These are phyloP conservation scores for Gaeumannomyces sp. DNA, from an alignment of 2,329 filamentous ascomycete genomes.

Conservation along the genomic window DNA sequence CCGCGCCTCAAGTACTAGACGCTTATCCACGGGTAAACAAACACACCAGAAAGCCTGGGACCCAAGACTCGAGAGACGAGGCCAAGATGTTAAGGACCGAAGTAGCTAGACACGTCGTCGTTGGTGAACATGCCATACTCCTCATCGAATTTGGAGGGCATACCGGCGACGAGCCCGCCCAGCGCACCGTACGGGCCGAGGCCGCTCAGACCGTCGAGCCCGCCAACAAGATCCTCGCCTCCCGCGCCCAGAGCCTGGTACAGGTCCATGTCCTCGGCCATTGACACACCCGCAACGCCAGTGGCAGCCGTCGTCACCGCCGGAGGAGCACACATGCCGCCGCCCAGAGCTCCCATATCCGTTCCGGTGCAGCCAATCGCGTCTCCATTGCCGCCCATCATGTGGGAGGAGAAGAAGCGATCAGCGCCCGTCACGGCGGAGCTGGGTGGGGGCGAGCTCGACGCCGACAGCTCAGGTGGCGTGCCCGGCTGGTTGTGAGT, in stretches of 20 bases:
- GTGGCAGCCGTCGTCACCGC: constrained; percentile 15
- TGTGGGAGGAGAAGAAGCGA: constrained; percentile 36
- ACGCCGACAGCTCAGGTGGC: constrained; percentile 54
- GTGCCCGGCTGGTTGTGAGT: constrained; percentile 33
- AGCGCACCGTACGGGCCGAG: neutral
- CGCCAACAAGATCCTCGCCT: constrained; percentile 35
- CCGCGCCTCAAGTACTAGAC: neutral
- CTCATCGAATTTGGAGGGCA: constrained; percentile 49
- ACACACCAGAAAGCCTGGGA: neutral
- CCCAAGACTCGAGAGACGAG: neutral
- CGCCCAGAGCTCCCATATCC: neutral
- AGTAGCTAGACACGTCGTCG: constrained; percentile 46
- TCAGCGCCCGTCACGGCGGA: constrained; percentile 12
- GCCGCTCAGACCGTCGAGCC: constrained; percentile 19
- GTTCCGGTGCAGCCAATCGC: constrained; percentile 8
- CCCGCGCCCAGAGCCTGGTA: constrained; percentile 38
- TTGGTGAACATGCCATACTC: constrained; percentile 46
- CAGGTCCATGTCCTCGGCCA: constrained; percentile 35
- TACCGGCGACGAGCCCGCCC: constrained; percentile 23
- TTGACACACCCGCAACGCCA: constrained; percentile 16
- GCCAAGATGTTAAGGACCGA: constrained; percentile 25
- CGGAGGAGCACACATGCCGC: constrained; percentile 24
- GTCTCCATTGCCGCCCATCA: constrained; percentile 25
- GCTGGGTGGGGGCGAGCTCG: constrained; percentile 44
- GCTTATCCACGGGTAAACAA: neutral